These are phyloP conservation scores for Podaxis sp. DNA, from an alignment of 768 basidiomycete species.

Conservation along the genomic window DNA sequence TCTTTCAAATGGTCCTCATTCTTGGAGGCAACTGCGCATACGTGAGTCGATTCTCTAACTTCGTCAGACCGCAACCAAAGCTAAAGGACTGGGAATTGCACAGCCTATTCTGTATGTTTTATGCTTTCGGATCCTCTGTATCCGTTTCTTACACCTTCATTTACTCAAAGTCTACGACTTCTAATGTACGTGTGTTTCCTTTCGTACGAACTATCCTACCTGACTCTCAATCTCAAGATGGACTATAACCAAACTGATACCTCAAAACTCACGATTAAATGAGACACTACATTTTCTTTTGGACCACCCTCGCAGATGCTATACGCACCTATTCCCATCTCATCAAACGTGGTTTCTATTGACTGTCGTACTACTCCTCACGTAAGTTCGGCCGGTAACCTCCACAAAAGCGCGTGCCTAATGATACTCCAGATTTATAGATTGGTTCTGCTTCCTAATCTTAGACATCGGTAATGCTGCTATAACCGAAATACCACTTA, in stretches of 20 bases:
- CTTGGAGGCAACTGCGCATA: slow-evolving; percentile 93
- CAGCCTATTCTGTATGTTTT: slow-evolving; percentile 83
- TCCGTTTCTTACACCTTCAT: background rate
- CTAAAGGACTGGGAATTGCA: background rate
- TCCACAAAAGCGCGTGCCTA: background rate
- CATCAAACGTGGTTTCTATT: slow-evolving; percentile 94
- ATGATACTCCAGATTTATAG: slow-evolving; percentile 52
- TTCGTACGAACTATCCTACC: background rate
- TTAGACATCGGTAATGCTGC: slow-evolving; percentile 80
- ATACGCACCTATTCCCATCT: slow-evolving; percentile 86
- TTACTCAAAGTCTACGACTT: slow-evolving; percentile 62
- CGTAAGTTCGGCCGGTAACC: slow-evolving; percentile 44
- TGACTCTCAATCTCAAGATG: slow-evolving; percentile 54
- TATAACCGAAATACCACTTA: slow-evolving; percentile 67
- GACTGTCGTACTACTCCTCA: slow-evolving; percentile 62
- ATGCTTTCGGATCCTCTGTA: background rate
- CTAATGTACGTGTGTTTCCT: slow-evolving; percentile 58
- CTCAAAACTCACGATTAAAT: slow-evolving; percentile 52
- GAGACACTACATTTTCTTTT: slow-evolving; percentile 91
- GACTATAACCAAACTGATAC: slow-evolving; percentile 62
- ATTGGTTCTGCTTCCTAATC: slow-evolving; percentile 90
- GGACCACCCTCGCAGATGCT: slow-evolving; percentile 92
- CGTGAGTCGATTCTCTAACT: slow-evolving; percentile 50
- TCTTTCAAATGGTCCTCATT: slow-evolving; percentile 70
- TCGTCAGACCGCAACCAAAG: background rate